Conservation (phyloP, 169 alveolate genomes). For the Plasmodium yoelii region DNA sequence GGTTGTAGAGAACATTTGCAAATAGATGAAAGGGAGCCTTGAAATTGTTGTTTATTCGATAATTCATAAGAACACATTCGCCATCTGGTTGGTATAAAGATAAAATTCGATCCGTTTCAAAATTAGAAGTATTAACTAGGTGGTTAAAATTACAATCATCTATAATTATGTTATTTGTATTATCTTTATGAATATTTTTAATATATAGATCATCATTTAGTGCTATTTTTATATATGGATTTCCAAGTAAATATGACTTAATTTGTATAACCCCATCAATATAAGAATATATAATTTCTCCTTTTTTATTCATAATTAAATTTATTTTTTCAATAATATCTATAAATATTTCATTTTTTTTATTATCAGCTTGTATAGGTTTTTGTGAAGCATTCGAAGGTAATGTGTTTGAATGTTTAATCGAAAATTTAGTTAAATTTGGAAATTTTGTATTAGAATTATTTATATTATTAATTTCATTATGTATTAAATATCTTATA, state of each 20-base stretch:
- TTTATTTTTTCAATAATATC: constrained; percentile 83
- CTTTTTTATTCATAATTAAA: constrained; percentile 91
- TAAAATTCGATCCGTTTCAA: constrained; percentile 86
- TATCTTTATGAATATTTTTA: constrained; percentile 54
- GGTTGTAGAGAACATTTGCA: constrained; percentile 61
- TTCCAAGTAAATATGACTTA: constrained; percentile 91
- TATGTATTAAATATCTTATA: constrained; percentile 88
- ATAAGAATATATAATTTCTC: constrained; percentile 90
- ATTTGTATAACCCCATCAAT: constrained; percentile 95
- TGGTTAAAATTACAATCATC: constrained; percentile 93
- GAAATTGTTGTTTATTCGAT: constrained; percentile 88
- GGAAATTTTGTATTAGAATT: constrained; percentile 1
- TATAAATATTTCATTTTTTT: constrained; percentile 78
- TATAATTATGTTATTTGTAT: constrained; percentile 72
- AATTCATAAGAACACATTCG: constrained; percentile 96
- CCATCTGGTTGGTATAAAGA: constrained; percentile 97
- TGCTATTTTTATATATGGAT: constrained; percentile 91
- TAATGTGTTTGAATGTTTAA: constrained; percentile 80
- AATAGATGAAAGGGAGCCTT: constrained; percentile 86
- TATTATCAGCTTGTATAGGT: constrained; percentile 79
- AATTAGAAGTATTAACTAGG: constrained; percentile 90
- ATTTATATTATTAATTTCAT: constrained; percentile 32
- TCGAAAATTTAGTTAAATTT: constrained; percentile 27
- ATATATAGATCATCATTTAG: constrained; percentile 88
- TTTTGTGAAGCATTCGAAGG: constrained; percentile 88